These are phyloP conservation scores for Drosera spatulata DNA, from an alignment of 179 eudicot genomes.

Conservation along the genomic window DNA sequence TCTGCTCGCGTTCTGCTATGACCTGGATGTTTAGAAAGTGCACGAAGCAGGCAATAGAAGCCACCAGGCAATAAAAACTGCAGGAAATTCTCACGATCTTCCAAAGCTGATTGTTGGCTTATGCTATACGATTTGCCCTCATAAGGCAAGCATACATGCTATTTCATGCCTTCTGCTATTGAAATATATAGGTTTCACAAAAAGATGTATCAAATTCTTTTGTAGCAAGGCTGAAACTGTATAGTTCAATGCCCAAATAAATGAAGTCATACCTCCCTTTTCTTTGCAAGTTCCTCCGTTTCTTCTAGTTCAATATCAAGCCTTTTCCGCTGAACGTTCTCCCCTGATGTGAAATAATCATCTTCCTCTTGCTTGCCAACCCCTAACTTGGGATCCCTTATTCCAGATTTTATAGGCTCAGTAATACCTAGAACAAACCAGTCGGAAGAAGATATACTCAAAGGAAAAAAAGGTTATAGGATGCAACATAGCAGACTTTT, in stretches of 20 bases:
- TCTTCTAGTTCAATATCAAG: slow-evolving; percentile 89
- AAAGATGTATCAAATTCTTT: slow-evolving; percentile 51
- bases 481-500: neutral
- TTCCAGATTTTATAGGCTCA: slow-evolving; percentile 86
- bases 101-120: slow-evolving; percentile 84
- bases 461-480: neutral
- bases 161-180: slow-evolving; percentile 69
- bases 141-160: slow-evolving; percentile 80
- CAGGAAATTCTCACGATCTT: slow-evolving; percentile 96
- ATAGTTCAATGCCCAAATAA: neutral
- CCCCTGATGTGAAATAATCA: slow-evolving; percentile 85
- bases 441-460: neutral
- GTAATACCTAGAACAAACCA: slow-evolving; percentile 41
- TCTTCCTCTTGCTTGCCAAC: slow-evolving; percentile 94
- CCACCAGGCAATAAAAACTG: slow-evolving; percentile 99
- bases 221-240: slow-evolving; percentile 7
- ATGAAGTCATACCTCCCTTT: slow-evolving; percentile 77
- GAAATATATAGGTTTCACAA: slow-evolving; percentile 52
- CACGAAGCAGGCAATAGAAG: slow-evolving; percentile 98
- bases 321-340: slow-evolving; percentile 78
- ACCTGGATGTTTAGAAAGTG: slow-evolving; percentile 97
- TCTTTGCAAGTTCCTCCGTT: slow-evolving; percentile 76
- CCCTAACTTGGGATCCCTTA: slow-evolving; percentile 81
- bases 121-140: slow-evolving; percentile 74
- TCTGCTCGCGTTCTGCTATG: slow-evolving; percentile 97